Evolutionary conservation across 192 early-diverging fungal genomes (phyloP).

Genomic region (Umbelopsis sp.): DNA sequence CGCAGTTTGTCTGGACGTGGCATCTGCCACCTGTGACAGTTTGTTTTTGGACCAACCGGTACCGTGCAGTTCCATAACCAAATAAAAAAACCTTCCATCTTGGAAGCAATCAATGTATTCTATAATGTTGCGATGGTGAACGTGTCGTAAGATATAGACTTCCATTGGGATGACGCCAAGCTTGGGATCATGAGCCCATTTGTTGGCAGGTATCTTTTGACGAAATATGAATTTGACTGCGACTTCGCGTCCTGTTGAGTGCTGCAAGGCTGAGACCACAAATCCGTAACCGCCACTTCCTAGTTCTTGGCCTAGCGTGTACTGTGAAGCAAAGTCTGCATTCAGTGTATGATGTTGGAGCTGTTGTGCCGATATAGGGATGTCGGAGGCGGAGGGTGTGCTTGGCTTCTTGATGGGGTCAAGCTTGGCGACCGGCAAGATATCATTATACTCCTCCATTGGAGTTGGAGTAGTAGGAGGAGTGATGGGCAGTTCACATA

Average conservation of each 20-base stretch:
- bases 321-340: conserved; percentile 24
- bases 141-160: conserved; percentile 51
- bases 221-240: conserved; percentile 77
- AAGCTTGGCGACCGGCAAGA: background rate
- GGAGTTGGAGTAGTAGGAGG: background rate
- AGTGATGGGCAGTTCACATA: conserved; percentile 9
- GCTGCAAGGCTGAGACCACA: conserved; percentile 59
- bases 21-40: conserved; percentile 33
- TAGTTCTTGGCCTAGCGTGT: conserved; percentile 56
- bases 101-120: conserved; percentile 53
- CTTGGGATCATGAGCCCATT: conserved; percentile 50
- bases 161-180: conserved; percentile 55
- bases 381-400: background rate
- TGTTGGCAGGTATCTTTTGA: conserved; percentile 51
- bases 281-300: conserved; percentile 74
- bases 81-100: conserved; percentile 49
- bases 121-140: conserved; percentile 66
- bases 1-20: conserved; percentile 22
- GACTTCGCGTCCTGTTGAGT: conserved; percentile 54
- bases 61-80: conserved; percentile 64
- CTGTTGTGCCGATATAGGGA: background rate
- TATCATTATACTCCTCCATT: background rate
- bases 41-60: conserved; percentile 41
- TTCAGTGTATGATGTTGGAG: background rate
- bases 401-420: background rate